Evolutionary conservation across 208 protist species (phyloP), one percentile per base, ranked within the genome.

Genomic region (Acanthamoeba royreba): DNA sequence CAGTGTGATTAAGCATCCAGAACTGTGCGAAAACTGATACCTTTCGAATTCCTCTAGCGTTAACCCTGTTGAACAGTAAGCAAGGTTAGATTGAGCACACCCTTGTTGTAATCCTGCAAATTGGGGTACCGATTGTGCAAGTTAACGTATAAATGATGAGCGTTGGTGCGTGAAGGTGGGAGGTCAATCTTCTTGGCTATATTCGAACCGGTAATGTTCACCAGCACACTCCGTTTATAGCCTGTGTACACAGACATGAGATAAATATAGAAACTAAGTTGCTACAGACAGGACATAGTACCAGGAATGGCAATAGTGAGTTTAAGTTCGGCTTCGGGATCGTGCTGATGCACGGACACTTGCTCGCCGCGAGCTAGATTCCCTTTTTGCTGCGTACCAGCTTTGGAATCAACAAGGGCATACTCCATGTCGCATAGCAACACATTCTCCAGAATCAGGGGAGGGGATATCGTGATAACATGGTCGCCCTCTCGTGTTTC

Each of bases 1-100:
- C 89, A 31, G 63, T 93, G 35, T 63, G 58, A 66, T 93, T 93
- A 43, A 93, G 38, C 89, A 93, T 93, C 89, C 89, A 93, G 52
- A 85, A 93, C 72, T 79, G 89, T 0, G 63, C 35, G 61, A 58
- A 93, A 35, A 93, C 58, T 45, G 45, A 66, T 22, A 93, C 72
- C 69, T 79, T 93, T 19, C 89, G 58, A 38, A 45, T 74, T 19
- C 86, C 86, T 31, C 40, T 25, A 40, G 86, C 33, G 49, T 66
- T 92, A 28, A 92, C 58, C 2, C 86, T 92, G n/a, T 31, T 31
- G 13, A 81, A 81, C 13, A n/a, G 11, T 11, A 25, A 77, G 22
- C 66, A 77, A 9, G 28, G 40, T 22, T 22, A 81, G 22, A 81
- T 42, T 19, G 25, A 87, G 15, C 35, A 52, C 31, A 49, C 19